These are phyloP conservation scores for Penicillium crustosum DNA, from an alignment of 2,329 filamentous ascomycete genomes.

Conservation along the genomic window DNA sequence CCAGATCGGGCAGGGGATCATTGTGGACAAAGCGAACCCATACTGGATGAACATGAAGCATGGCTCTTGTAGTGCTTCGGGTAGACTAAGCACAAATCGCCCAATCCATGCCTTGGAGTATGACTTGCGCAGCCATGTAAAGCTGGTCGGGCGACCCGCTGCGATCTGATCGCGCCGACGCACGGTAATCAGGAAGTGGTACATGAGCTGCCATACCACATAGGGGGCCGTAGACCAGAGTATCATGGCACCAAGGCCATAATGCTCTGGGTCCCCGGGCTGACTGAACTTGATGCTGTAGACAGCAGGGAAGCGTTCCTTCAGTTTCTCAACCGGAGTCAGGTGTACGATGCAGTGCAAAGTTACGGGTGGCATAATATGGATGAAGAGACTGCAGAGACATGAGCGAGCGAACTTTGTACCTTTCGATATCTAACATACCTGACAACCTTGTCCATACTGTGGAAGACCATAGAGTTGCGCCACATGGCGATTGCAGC, in stretches of 20 bases:
- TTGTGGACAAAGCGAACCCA: conserved; percentile 82
- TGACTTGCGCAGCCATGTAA: conserved; percentile 91
- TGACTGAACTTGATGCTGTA: conserved; percentile 71
- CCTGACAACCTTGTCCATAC: conserved; percentile 94
- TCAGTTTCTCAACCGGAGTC: conserved; percentile 63
- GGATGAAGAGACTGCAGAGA: conserved; percentile 76
- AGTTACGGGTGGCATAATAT: conserved; percentile 96
- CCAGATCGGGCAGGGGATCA: conserved; percentile 93
- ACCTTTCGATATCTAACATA: conserved; percentile 34
- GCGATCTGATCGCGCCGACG: conserved; percentile 94
- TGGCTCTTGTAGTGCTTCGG: conserved; percentile 73
- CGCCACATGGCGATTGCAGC: conserved; percentile 99
- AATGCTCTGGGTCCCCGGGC: conserved; percentile 74
- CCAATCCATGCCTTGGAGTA: conserved; percentile 91
- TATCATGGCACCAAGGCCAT: conserved; percentile 80
- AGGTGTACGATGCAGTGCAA: conserved; percentile 92
- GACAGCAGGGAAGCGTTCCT: conserved; percentile 75
- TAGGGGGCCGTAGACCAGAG: conserved; percentile 93
- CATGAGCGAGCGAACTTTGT: not conserved
- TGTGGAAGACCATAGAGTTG: conserved; percentile 97
- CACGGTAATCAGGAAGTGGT: conserved; percentile 94
- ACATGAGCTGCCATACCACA: conserved; percentile 84
- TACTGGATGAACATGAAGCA: conserved; percentile 98
- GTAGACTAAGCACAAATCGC: conserved; percentile 76
- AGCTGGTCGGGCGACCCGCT: conserved; percentile 90